phyloP scores from a whole-genome alignment of 257 asterid genomes.

The Solanum arcanum region DNA sequence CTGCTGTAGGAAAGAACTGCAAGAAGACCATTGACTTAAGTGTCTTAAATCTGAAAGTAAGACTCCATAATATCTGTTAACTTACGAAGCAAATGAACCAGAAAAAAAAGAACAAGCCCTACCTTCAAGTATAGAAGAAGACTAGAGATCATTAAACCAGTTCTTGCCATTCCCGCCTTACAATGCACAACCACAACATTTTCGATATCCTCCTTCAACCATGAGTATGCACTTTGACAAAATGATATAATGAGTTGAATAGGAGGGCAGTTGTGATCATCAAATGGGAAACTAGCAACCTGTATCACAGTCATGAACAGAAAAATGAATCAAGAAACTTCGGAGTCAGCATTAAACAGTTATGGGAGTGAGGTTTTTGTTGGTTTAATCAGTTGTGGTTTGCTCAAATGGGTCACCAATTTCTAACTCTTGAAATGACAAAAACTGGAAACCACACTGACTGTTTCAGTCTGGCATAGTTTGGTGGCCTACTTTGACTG shows the following conservation, averaged over 20 bases:
- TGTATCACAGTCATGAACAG: constrained; percentile 11
- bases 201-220: constrained; percentile 98
- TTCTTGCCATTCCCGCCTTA: constrained; percentile 99
- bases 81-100: neutral
- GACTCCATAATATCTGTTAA: neutral
- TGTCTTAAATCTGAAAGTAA: neutral
- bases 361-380: neutral
- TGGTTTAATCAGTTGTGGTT: neutral
- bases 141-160: constrained; percentile 98
- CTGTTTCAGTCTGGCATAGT: neutral
- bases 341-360: neutral
- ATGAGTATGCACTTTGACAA: constrained; percentile 98
- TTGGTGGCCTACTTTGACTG: neutral
- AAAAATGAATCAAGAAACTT: neutral
- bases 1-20: constrained; percentile 97
- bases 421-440: neutral
- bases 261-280: constrained; percentile 98
- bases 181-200: constrained; percentile 98
- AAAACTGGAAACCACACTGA: neutral
- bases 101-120: neutral
- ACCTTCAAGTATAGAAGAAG: constrained; percentile 89
- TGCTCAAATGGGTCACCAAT: neutral
- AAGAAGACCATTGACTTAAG: neutral
- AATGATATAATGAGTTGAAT: constrained; percentile 79
- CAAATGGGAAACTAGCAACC: constrained; percentile 97